A percentile compares a stretch with the other conserved stretches of the same genome.
Conservation (phyloP, 495 filamentous ascomycete species). For the Achaetomiella virescens region DNA sequence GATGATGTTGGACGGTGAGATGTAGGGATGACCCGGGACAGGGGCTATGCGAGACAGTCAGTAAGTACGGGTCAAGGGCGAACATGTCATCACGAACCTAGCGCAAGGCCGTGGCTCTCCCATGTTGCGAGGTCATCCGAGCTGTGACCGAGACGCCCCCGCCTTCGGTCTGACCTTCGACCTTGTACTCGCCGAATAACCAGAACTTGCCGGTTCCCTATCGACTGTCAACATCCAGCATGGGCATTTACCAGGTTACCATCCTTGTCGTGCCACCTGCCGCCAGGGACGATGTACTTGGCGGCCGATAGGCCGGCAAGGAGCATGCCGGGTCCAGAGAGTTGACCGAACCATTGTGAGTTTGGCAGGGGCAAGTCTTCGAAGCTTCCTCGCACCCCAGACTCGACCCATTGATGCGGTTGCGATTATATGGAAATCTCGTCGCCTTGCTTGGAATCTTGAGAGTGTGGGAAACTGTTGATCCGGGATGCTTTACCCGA, state of each 20-base stretch:
- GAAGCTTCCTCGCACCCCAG: background rate
- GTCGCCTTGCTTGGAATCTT: background rate
- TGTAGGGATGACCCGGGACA: slow-evolving; percentile 31
- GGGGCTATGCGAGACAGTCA: slow-evolving; percentile 26
- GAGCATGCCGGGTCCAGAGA: background rate
- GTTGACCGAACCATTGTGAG: background rate
- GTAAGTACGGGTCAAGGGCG: background rate
- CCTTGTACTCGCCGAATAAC: slow-evolving; percentile 44
- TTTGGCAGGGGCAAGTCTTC: background rate
- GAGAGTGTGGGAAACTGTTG: background rate
- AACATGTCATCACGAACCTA: slow-evolving; percentile 19
- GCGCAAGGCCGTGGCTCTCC: slow-evolving; percentile 34
- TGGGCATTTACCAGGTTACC: slow-evolving; percentile 40
- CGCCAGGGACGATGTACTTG: slow-evolving; percentile 43
- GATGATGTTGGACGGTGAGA: slow-evolving; percentile 35
- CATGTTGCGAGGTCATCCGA: slow-evolving; percentile 39
- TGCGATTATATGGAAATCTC: background rate
- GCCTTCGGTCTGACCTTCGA: slow-evolving; percentile 36
- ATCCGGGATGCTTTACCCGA: slow-evolving; percentile 7
- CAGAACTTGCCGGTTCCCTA: slow-evolving; percentile 36
- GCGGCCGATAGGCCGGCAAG: slow-evolving; percentile 15
- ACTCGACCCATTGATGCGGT: background rate
- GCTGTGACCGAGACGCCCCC: slow-evolving; percentile 38
- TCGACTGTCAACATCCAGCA: slow-evolving; percentile 35
- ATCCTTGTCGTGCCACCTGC: slow-evolving; percentile 37